Percentiles rank a stretch among this genome's conserved stretches.
phyloP scores from a whole-genome alignment of 306 rosid species.

The Lupinus albus region DNA sequence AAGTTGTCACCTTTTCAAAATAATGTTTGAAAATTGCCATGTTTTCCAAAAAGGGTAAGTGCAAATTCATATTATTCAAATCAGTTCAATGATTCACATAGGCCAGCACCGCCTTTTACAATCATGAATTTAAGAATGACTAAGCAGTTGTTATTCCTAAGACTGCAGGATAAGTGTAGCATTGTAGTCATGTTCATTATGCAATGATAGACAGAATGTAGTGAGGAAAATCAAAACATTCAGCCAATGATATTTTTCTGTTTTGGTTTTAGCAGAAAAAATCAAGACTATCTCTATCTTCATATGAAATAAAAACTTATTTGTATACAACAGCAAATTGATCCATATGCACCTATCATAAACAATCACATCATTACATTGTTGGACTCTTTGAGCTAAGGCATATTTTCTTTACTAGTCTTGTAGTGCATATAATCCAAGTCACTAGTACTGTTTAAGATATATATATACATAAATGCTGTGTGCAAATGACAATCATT shows the following conservation, averaged over 20 bases:
- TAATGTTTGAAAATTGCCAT: neutral
- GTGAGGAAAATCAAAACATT: neutral
- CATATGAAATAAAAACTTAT: constrained; percentile 10
- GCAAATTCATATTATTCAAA: neutral
- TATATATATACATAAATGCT: neutral
- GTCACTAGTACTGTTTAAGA: neutral
- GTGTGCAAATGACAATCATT: constrained; percentile 17
- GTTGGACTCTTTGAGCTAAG: neutral
- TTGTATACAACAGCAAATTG: neutral
- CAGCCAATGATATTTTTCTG: neutral
- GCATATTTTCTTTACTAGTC: neutral
- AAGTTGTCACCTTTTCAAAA: neutral
- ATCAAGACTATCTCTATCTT: constrained; percentile 16
- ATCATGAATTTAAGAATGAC: neutral
- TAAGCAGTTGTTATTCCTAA: neutral
- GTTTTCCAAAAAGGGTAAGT: neutral
- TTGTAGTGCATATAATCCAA: neutral
- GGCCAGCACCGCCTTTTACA: neutral
- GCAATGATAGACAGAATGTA: neutral
- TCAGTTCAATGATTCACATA: neutral
- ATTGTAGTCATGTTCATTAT: neutral
- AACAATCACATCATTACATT: neutral
- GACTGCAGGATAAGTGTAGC: neutral
- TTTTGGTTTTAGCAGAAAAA: neutral
- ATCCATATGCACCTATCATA: neutral